Evolutionary conservation across 179 eudicot genomes (phyloP).

Genomic region (Amaranthus tricolor): DNA sequence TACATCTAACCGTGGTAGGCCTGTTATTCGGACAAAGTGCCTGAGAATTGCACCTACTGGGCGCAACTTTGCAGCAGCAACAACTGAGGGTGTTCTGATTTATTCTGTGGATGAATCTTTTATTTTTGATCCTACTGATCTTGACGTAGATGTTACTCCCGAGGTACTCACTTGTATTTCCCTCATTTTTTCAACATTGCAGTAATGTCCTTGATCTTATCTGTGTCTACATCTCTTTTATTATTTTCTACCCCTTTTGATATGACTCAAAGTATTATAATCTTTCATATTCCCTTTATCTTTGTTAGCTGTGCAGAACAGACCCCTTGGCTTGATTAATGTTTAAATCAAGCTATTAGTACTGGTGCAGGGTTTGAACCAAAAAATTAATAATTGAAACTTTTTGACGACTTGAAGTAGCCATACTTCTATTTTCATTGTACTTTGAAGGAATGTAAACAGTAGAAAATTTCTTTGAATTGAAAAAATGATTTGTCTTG

Average conservation of each 20-base stretch:
- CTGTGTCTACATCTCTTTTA: too few species aligned
- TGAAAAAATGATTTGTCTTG: too few species aligned
- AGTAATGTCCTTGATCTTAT: not conserved
- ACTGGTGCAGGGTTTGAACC: too few species aligned
- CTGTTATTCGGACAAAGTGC: slow-evolving; percentile 79
- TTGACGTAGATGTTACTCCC: slow-evolving; percentile 94
- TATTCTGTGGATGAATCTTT: slow-evolving; percentile 91
- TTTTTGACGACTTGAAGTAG: too few species aligned
- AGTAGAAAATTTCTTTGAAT: too few species aligned
- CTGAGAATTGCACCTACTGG: slow-evolving; percentile 92
- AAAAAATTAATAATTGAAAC: too few species aligned
- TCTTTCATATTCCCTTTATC: not conserved
- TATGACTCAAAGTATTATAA: not conserved
- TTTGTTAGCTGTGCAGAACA: not conserved
- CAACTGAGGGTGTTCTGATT: slow-evolving; percentile 91
- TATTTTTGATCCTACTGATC: slow-evolving; percentile 96
- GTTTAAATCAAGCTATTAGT: too few species aligned
- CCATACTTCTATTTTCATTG: too few species aligned
- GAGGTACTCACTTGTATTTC: slow-evolving; percentile 49
- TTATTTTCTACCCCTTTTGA: not conserved
- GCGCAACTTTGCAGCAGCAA: slow-evolving; percentile 91
- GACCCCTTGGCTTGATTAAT: slow-evolving; percentile 1
- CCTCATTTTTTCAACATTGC: not conserved
- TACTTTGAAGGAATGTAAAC: too few species aligned
- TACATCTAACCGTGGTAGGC: slow-evolving; percentile 80